These are phyloP conservation scores for Ceratorhiza oryzae-sativae DNA, from an alignment of 1,284 basidiomycete genomes.

Conservation along the genomic window DNA sequence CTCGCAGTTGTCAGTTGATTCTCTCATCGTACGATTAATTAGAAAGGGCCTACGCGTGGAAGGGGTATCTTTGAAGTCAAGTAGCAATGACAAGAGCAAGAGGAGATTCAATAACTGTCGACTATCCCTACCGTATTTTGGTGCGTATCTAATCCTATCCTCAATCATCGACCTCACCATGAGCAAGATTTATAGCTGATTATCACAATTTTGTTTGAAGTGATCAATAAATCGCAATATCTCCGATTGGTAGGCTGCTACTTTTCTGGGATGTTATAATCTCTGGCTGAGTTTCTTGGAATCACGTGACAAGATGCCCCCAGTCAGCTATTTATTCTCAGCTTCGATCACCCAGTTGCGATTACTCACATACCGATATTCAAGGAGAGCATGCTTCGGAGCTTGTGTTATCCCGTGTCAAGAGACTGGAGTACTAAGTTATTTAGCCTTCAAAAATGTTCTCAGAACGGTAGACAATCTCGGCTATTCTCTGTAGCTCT, in stretches of 20 bases:
- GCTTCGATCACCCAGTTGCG: neutral
- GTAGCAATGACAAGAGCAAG: too few species aligned
- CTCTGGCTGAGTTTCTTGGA: neutral
- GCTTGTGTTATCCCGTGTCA: neutral
- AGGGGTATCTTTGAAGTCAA: too few species aligned
- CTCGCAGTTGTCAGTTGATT: too few species aligned
- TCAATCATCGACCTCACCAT: too few species aligned
- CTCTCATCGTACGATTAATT: too few species aligned
- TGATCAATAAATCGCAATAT: neutral
- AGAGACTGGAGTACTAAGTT: neutral
- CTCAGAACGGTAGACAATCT: neutral
- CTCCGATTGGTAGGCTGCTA: neutral
- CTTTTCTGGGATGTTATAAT: neutral
- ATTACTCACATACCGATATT: neutral
- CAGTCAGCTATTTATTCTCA: neutral
- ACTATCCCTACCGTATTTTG: too few species aligned
- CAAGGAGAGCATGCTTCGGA: constrained; percentile 9
- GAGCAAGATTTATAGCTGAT: too few species aligned
- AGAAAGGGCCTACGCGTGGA: too few species aligned
- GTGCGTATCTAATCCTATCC: too few species aligned
- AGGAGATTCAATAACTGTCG: too few species aligned
- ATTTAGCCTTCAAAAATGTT: neutral
- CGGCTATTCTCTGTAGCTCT: neutral
- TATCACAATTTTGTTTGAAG: too few species aligned
- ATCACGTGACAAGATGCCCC: neutral